Percentiles rank a stretch among this genome's conserved stretches.
These are phyloP conservation scores for Exophiala lecanii-corni DNA, from an alignment of 2,329 filamentous ascomycete species.

Conservation along the genomic window DNA sequence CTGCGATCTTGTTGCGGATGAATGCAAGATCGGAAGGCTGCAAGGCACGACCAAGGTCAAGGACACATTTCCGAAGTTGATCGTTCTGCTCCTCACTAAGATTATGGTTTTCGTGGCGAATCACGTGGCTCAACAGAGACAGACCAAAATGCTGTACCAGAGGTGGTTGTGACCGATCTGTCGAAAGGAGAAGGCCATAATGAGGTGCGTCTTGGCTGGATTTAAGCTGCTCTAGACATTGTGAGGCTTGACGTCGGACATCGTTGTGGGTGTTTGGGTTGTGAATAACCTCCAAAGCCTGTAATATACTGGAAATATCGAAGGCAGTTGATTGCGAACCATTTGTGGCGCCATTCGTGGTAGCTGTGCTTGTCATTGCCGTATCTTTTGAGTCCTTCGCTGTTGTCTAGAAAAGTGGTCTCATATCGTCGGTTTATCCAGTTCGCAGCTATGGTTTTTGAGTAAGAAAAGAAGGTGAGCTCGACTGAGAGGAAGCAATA, in stretches of 20 bases:
- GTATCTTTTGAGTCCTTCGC: neutral
- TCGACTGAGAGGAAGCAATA: too few relatives aligned
- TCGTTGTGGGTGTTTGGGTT: conserved; percentile 75
- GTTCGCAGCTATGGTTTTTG: too few relatives aligned
- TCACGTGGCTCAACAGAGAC: conserved; percentile 82
- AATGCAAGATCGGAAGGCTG: conserved; percentile 71
- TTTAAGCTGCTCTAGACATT: conserved; percentile 83
- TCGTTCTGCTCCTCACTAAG: conserved; percentile 65
- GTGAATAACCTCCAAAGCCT: conserved; percentile 85
- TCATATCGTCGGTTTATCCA: conserved; percentile 11
- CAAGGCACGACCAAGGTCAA: conserved; percentile 70
- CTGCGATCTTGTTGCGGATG: conserved; percentile 86
- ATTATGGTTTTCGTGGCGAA: conserved; percentile 77
- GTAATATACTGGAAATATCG: conserved; percentile 57
- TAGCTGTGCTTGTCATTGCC: conserved; percentile 13
- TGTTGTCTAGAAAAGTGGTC: conserved; percentile 1
- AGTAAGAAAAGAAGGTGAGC: too few relatives aligned
- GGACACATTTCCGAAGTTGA: conserved; percentile 68
- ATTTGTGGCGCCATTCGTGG: conserved; percentile 6
- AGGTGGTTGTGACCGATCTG: conserved; percentile 67
- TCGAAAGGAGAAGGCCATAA: conserved; percentile 78
- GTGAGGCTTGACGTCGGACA: conserved; percentile 73
- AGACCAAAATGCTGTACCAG: conserved; percentile 91
- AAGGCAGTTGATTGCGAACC: conserved; percentile 7
- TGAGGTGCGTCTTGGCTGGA: conserved; percentile 71